Evolutionary conservation across 176 grass and related monocot species (phyloP).

Genomic region (Alopecurus myosuroides): DNA sequence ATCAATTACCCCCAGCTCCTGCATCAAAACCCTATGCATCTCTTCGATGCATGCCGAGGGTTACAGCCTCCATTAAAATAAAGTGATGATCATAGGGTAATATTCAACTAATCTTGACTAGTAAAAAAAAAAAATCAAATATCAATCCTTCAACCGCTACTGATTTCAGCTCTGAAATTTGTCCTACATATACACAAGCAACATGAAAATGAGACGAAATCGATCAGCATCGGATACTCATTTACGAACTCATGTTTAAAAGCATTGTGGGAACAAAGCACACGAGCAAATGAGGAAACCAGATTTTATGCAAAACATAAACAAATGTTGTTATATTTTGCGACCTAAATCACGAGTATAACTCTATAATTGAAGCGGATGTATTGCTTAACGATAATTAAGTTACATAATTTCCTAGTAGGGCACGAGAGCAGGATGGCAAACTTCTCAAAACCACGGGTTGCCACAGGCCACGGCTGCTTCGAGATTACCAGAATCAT

Average conservation of each 20-base stretch:
- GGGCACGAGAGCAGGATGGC: not conserved
- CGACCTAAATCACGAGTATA: not conserved
- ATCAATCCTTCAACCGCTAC: too few species aligned
- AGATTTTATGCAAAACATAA: not conserved
- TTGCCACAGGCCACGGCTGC: not conserved
- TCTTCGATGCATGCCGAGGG: too few species aligned
- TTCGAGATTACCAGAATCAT: not conserved
- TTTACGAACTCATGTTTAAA: not conserved
- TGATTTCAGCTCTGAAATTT: too few species aligned
- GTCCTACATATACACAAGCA: too few species aligned
- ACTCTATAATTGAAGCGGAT: not conserved
- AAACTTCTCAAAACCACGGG: not conserved
- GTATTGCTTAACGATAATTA: not conserved
- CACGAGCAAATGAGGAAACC: not conserved
- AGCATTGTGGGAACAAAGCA: not conserved
- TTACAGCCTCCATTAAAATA: too few species aligned
- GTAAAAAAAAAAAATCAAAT: too few species aligned
- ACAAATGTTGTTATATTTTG: not conserved
- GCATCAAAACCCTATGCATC: too few species aligned
- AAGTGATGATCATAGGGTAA: too few species aligned
- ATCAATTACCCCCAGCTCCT: too few species aligned
- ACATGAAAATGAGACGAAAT: not conserved
- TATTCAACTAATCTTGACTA: too few species aligned
- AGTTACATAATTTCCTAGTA: too few species aligned
- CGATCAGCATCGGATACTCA: too few species aligned